Conservation (phyloP, 768 basidiomycete species). For the Filobasidium wieringae region DNA sequence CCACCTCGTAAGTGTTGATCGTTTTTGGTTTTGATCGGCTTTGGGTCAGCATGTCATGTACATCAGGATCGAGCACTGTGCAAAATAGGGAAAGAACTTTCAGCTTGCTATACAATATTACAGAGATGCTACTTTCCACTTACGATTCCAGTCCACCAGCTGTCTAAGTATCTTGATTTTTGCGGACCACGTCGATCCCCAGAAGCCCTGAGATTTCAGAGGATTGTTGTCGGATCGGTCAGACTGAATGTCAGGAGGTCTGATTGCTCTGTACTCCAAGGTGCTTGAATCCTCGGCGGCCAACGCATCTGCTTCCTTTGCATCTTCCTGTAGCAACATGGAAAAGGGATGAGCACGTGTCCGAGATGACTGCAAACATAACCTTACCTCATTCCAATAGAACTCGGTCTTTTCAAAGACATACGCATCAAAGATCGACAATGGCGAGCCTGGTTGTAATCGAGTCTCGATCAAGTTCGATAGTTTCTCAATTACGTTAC, state of each 20-base stretch:
- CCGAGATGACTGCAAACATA: too few species aligned
- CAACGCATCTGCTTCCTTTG: not conserved
- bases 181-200: constrained; percentile 4
- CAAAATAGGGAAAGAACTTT: not conserved
- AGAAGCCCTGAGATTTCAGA: constrained; percentile 2
- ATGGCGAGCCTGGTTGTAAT: constrained; percentile 4
- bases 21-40: not conserved
- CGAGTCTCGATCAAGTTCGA: not conserved
- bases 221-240: constrained; percentile 12
- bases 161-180: constrained; percentile 14
- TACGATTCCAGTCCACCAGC: constrained; percentile 16
- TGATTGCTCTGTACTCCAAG: not conserved
- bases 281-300: not conserved
- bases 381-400: not conserved
- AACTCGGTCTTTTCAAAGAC: not conserved
- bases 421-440: constrained; percentile 11
- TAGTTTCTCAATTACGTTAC: not conserved
- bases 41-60: not conserved
- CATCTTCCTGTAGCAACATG: not conserved
- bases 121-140: not conserved
- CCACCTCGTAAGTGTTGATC: not conserved
- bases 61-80: not conserved
- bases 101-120: not conserved
- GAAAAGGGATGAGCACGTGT: too few species aligned
- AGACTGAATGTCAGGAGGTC: not conserved